These are phyloP conservation scores for Phlebopus sp. DNA, from an alignment of 1,284 basidiomycete genomes.

Conservation along the genomic window DNA sequence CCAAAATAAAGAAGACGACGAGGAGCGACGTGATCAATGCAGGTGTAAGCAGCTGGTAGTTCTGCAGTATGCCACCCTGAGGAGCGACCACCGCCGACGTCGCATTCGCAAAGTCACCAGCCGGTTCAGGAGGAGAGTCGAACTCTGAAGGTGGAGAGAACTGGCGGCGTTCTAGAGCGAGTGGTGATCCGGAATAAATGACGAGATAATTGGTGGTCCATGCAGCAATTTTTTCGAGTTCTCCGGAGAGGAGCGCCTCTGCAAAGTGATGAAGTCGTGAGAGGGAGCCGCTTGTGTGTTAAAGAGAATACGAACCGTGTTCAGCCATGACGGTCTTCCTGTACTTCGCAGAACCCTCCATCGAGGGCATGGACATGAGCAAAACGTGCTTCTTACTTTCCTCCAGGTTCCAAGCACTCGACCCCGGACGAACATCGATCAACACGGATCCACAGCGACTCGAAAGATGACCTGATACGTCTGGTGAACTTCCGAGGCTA, in stretches of 20 bases:
- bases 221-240: constrained; percentile 48
- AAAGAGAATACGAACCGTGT: constrained; percentile 44
- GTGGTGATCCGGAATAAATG: constrained; percentile 57
- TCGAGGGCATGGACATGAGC: constrained; percentile 49
- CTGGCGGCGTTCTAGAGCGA: constrained; percentile 37
- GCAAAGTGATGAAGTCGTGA: constrained; percentile 14
- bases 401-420: constrained; percentile 33
- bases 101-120: constrained; percentile 26
- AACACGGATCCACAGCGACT: constrained; percentile 50
- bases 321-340: constrained; percentile 47
- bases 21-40: constrained; percentile 72
- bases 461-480: constrained; percentile 43
- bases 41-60: constrained; percentile 78
- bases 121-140: constrained; percentile 21
- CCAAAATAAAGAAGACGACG: constrained; percentile 65
- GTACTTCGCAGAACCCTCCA: constrained; percentile 40
- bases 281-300: background rate
- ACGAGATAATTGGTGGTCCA: constrained; percentile 59
- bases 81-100: constrained; percentile 27
- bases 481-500: constrained; percentile 24
- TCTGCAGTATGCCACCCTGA: constrained; percentile 63
- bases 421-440: constrained; percentile 39
- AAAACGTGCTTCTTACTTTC: constrained; percentile 53
- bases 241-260: constrained; percentile 43
- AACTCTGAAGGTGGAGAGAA: constrained; percentile 27